Conservation (phyloP, 352 stramenopile genomes). For the Phytophthora aleatoria region DNA sequence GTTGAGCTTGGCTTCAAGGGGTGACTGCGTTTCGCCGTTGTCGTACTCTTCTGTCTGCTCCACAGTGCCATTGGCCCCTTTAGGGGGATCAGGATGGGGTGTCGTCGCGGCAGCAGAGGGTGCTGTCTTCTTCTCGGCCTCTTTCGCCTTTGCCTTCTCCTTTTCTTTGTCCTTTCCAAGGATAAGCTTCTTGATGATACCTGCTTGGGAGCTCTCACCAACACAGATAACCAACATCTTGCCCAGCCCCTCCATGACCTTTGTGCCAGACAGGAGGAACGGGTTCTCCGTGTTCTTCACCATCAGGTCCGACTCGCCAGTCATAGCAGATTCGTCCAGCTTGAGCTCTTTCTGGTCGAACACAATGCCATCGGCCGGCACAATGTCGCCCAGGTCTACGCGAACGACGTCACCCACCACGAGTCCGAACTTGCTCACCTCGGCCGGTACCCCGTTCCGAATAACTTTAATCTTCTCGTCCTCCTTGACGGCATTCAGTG, state of each 20-base stretch:
- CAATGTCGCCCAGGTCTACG: constrained; percentile 84
- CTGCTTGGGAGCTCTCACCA: constrained; percentile 92
- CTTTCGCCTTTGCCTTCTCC: constrained; percentile 29
- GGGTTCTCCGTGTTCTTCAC: constrained; percentile 85
- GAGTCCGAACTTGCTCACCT: constrained; percentile 80
- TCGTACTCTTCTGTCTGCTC: constrained; percentile 72
- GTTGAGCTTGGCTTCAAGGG: constrained; percentile 88
- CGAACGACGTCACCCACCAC: constrained; percentile 91
- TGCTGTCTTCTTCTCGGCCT: constrained; percentile 20
- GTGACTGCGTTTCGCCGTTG: constrained; percentile 61
- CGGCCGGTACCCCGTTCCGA: constrained; percentile 61
- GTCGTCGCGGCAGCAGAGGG: constrained; percentile 15
- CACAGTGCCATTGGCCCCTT: constrained; percentile 82
- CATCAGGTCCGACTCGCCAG: constrained; percentile 91
- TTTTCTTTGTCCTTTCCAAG: constrained; percentile 75
- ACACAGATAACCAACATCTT: constrained; percentile 95
- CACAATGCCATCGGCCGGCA: constrained; percentile 90
- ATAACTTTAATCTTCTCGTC: constrained; percentile 88
- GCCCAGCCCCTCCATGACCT: constrained; percentile 91
- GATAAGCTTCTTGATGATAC: constrained; percentile 92
- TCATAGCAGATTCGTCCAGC: constrained; percentile 92
- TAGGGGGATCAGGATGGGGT: constrained; percentile 4
- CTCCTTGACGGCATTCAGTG: constrained; percentile 85
- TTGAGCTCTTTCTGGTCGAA: constrained; percentile 90
- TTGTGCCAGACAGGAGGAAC: constrained; percentile 95